Evolutionary conservation across 768 basidiomycete genomes (phyloP), one percentile per base, ranked within the genome.

Genomic region (Suillus lakei): DNA sequence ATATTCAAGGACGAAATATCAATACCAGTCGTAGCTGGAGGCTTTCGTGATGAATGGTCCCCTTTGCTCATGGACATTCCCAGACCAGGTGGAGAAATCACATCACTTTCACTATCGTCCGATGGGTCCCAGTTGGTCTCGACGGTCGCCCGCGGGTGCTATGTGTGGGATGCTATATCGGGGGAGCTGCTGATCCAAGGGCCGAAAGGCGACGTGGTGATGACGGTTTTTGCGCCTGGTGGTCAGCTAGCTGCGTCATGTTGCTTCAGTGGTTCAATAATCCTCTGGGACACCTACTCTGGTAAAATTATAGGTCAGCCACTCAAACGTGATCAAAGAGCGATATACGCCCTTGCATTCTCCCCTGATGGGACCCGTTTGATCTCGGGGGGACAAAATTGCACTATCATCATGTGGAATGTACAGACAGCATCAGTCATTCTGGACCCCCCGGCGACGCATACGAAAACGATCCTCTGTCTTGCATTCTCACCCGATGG

Each of bases 81-180:
- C 59, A 61, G 46, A 15, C 66, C 65, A 0, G 72, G 70, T 30
- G 62, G 44, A 26, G 61, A 61, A 18, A 65, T 75, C 2, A 36
- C 50, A 5, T 66, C 72, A 0, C 63, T 77, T 30, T 67, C 77
- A 12, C 71, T 72, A 58, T 77, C 77, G 1, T 23, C 64, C 2
- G 74, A 77, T 30, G 77, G 77, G 4, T 72, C 56, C 30, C 72
- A 75, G 34, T 72, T 77, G 34, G 71, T 74, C 15, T 77, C 75
- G 8, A 67, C 75, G 32, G 69, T 69, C 28, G 53, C 54, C 16
- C 68, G 67, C 23, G 63, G 9, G 30, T 69, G 76, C 38, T 70
- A 46, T 1, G 51, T 75, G 12, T 76, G 73, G 69, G 72, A 78
- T 54, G 70, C 71, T 58, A 71, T 63, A 4, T 76, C 74, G 2